phyloP scores from a whole-genome alignment of 768 basidiomycete genomes.

The Boletellus ananiceps region DNA sequence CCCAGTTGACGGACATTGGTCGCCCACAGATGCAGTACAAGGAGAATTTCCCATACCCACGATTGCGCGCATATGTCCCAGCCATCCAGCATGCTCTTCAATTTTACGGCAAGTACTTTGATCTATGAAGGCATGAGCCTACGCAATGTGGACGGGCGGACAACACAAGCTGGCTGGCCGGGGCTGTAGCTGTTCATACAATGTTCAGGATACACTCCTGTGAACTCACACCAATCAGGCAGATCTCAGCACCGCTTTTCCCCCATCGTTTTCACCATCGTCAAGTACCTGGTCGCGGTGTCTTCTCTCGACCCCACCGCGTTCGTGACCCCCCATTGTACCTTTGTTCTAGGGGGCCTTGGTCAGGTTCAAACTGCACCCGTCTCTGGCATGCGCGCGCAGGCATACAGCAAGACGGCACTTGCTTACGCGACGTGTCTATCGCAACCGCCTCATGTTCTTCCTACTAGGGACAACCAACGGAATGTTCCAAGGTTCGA shows the following conservation, averaged over 20 bases:
- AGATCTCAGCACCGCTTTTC: not conserved
- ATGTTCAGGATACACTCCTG: not conserved
- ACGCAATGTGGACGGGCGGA: not conserved
- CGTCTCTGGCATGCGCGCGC: not conserved
- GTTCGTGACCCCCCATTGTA: no score
- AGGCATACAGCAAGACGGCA: conserved; percentile 20
- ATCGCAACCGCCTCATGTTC: conserved; percentile 2
- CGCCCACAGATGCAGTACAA: no score
- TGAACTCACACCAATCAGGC: no score
- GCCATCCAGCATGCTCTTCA: no score
- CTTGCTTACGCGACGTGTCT: not conserved
- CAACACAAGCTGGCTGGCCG: not conserved
- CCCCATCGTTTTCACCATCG: not conserved
- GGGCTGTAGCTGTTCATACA: not conserved
- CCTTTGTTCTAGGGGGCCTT: not conserved
- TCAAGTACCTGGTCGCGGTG: no score
- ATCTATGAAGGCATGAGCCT: not conserved
- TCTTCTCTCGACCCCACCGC: no score
- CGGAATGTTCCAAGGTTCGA: not conserved
- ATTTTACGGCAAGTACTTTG: not conserved
- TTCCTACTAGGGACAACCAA: not conserved
- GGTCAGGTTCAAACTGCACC: not conserved
- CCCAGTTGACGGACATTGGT: not conserved
- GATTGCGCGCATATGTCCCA: no score
- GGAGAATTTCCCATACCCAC: no score